Evolutionary conservation across 345 rosid species (phyloP), one percentile per base, ranked within the genome.

Genomic region (Carallia pectinifolia): DNA sequence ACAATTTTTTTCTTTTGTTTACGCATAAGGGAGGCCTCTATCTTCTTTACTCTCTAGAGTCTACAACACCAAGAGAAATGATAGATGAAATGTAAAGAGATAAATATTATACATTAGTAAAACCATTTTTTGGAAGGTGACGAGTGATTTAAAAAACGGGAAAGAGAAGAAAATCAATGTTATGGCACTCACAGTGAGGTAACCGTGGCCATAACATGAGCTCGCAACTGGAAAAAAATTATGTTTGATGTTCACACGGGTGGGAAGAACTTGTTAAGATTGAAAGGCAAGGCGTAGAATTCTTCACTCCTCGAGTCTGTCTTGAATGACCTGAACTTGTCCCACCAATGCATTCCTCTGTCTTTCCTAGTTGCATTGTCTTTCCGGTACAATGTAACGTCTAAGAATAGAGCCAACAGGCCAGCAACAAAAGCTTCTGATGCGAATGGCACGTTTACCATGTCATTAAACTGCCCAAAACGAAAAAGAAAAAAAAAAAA

Each of bases 231-330:
- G 3, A 16, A 38, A 12, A 44, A 55, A 71, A 18, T 44, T 71
- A 53, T 36, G 50, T 40, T 65, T 10, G 17, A 55, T 50, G 62
- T 67, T 91, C 87, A 95, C 60, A 90, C 84, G 39, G 97, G 89
- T n/a, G 99, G 99, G 83, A 91, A 95, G 81, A 84, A 91, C 84
- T 91, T 95, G 87, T 95, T 91, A 66, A 95, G 97, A 73, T 95
- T 87, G 82, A 95, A 88, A 6, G 99, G 97, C 77, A 95, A 75
- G 19, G 89, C 79, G 70, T 91, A 95, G 84, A 95, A 95, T 76
- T 95, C 99, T 69, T 95, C 97, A 55, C 97, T 94, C 77, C 99
- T 82, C 4, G 97, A 84, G 82, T 95, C 99, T 0, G 88, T 87
- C 84, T 90, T 95, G 77, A 82, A 92, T 2, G 96, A 91, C 40